phyloP scores from a whole-genome alignment of 2,329 filamentous ascomycete species.

The Neonectria hederae region DNA sequence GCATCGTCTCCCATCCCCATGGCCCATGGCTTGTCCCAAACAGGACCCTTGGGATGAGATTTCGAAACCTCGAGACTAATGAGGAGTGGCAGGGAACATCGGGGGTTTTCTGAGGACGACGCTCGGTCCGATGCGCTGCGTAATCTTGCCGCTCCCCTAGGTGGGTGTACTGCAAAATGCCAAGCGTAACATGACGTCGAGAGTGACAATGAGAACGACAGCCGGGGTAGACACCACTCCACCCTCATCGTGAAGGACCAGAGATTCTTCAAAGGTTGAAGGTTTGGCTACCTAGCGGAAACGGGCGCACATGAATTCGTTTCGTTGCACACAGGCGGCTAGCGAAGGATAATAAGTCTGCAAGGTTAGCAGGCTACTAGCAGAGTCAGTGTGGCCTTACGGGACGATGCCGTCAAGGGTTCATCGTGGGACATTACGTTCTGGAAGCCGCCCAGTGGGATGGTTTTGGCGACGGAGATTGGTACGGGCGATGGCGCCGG shows the following conservation, averaged over 20 bases:
- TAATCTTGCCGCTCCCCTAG: conserved; percentile 14
- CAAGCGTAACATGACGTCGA: neutral
- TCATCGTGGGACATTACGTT: conserved; percentile 24
- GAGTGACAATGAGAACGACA: neutral
- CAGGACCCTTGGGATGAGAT: conserved; percentile 28
- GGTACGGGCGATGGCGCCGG: conserved; percentile 33
- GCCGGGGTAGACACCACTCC: neutral
- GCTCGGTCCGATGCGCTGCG: conserved; percentile 15
- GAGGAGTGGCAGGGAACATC: neutral
- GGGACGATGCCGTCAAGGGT: conserved; percentile 21
- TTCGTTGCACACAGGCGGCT: neutral
- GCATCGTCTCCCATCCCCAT: conserved; percentile 31
- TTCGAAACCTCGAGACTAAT: conserved; percentile 13
- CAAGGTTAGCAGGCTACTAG: conserved; percentile 6
- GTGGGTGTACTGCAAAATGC: neutral
- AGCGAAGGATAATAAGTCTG: conserved; percentile 9
- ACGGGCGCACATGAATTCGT: neutral
- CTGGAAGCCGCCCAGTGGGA: conserved; percentile 34
- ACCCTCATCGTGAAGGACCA: neutral
- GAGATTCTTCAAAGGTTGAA: neutral
- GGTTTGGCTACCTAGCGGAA: conserved; percentile 5
- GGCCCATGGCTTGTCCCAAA: conserved; percentile 27
- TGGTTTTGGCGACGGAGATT: conserved; percentile 36
- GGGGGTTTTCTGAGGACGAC: neutral
- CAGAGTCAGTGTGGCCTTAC: conserved; percentile 18